phyloP scores from a whole-genome alignment of 2,329 filamentous ascomycete species.

The Fusarium ambrosium region DNA sequence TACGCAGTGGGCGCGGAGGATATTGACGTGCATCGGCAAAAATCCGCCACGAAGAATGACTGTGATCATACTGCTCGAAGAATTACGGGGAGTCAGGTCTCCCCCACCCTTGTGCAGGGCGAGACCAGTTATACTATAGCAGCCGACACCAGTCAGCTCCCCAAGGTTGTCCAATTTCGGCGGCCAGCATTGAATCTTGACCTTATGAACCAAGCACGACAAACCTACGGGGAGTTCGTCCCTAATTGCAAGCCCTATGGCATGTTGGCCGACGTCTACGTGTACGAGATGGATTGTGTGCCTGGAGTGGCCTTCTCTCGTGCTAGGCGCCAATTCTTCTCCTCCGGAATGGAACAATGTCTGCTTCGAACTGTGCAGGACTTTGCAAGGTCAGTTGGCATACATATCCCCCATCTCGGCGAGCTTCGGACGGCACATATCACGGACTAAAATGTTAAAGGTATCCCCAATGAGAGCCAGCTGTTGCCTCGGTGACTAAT shows the following conservation, averaged over 20 bases:
- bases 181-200: conserved; percentile 19
- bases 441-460: no score
- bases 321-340: no score
- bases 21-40: conserved; percentile 7
- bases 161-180: conserved; percentile 39
- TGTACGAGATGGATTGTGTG: no score
- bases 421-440: no score
- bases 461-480: no score
- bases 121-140: conserved; percentile 38
- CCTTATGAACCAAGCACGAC: conserved; percentile 19
- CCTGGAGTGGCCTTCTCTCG: no score
- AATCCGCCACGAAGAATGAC: conserved; percentile 13
- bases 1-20: conserved; percentile 13
- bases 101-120: conserved; percentile 35
- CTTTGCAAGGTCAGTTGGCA: no score
- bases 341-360: no score
- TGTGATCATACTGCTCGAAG: conserved; percentile 23
- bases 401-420: no score
- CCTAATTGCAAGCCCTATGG: conserved; percentile 10
- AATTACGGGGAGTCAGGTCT: conserved; percentile 20
- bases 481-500: no score
- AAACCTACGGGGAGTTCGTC: conserved; percentile 27
- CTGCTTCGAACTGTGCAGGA: no score
- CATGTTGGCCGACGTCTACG: no score
- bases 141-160: not conserved